Evolutionary conservation across 805 yeast genomes (phyloP), one percentile per base, ranked within the genome.

Genomic region (Metschnikowia cerradonensis): DNA sequence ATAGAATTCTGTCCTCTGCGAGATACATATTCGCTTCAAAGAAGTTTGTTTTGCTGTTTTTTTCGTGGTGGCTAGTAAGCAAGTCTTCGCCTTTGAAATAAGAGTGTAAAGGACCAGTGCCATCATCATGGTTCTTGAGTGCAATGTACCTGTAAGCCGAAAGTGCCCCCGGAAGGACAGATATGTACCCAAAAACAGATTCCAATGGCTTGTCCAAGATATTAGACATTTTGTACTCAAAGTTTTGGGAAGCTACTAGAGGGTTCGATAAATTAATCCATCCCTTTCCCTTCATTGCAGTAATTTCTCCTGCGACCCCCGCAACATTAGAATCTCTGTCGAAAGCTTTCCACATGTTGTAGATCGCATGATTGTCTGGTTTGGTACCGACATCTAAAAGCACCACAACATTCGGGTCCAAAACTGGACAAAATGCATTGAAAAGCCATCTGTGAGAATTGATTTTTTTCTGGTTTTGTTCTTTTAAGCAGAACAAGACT

Each of bases 281-380:
- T 30, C 83, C 86, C 60, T 83, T 87, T 41, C 99, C 99, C 61
- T 90, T 90, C 88, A 92, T 86, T 0, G 98, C 90, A 55, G 87
- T 87, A 64, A 94, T 91, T 67, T 94, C 98, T 55, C 99, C 99
- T 13, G 98, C 97, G 1, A 96, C 99, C 55, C 99, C 99, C 0
- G 97, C 99, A 48, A 94, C 96, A 61, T 92, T 91, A 1, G 97
- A 90, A 65, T 94, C 97, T 59, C 83, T 79, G 67, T 94, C 99
- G 67, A 94, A 94, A 0, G 97, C 96, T 68, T 94, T 94, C 99
- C 99, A 94, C 52, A 94, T 74, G 60, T 92, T 94, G 63, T 94
- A 95, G 23, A 92, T 75, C 0, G 98, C 92, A 48, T 86, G 83
- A 43, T 81, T 79, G 56, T 90, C 90, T n/a, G 98, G 96, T 61